These are phyloP conservation scores for Eruca vesicaria DNA, from an alignment of 441 rosid species.

Conservation along the genomic window DNA sequence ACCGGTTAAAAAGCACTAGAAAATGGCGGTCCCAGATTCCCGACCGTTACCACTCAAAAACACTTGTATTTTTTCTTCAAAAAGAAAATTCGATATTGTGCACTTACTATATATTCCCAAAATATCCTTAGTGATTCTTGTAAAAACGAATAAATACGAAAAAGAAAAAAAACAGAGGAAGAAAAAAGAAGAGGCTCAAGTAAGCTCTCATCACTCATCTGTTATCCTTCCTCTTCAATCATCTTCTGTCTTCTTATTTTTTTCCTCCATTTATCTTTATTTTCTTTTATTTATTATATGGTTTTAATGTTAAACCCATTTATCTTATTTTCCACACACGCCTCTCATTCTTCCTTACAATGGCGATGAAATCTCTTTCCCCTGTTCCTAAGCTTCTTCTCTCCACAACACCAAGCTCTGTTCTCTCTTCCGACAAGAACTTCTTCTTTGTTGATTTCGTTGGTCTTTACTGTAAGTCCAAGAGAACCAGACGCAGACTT, in stretches of 20 bases:
- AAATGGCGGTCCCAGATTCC: conserved; percentile 39
- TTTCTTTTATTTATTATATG: background rate
- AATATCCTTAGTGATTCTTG: conserved; percentile 19
- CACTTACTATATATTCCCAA: conserved; percentile 12
- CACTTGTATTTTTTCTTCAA: conserved; percentile 19
- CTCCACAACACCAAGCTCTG: conserved; percentile 49
- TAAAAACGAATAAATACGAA: conserved; percentile 28
- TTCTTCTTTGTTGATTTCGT: conserved; percentile 70
- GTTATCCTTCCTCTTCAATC: conserved; percentile 31
- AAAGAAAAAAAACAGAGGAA: conserved; percentile 1
- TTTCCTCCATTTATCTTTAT: conserved; percentile 10
- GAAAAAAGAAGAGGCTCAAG: conserved; percentile 8
- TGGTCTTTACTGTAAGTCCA: conserved; percentile 61
- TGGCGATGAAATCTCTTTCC: conserved; percentile 66
- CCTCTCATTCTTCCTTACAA: conserved; percentile 29
- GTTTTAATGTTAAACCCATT: conserved; percentile 15
- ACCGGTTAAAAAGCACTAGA: conserved; percentile 10
- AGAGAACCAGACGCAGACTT: conserved; percentile 50
- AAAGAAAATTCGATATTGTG: conserved; percentile 15
- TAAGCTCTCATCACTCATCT: conserved; percentile 42
- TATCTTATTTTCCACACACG: conserved; percentile 23
- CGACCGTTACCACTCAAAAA: conserved; percentile 38
- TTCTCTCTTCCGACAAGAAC: conserved; percentile 39
- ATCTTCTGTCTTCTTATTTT: background rate
- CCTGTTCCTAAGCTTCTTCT: conserved; percentile 54